Evolutionary conservation across 2,329 filamentous ascomycete species (phyloP), one percentile per base, ranked within the genome.

Genomic region (Cercospora brassicicola): DNA sequence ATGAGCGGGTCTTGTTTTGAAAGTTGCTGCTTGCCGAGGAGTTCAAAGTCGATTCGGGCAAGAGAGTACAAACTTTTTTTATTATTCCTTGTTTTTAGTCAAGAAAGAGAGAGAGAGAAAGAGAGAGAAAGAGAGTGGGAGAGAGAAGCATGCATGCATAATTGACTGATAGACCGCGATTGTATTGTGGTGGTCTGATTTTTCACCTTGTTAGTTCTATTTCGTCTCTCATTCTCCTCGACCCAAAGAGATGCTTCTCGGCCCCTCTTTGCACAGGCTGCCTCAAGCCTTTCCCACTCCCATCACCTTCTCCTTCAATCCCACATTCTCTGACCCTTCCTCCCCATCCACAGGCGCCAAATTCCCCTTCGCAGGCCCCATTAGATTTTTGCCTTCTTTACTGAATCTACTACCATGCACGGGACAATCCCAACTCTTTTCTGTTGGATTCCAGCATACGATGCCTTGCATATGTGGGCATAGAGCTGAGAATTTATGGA

Each of bases 381-480:
- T 78, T 13, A 83, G 62, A 68, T 79, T 79, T 18, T 81, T 72
- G 1, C 82, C 81, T 62, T 83, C 80, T 39, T 51, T 53, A 53
- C 79, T 80, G 67, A 83, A 83, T 18, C 81, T 74, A 68, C 77
- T 80, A 0, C 81, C 81, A 74, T 83, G 81, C 4, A 82, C 76
- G 0, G 86, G 85, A 70, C 85, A 88, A 74, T 88, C 86, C 77
- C 82, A 87, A 61, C 80, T 83, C 77, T 84, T 85, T 76, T 87
- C 84, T 0, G 78, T 77, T 4, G 76, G 70, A 67, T 88, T 88
- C 85, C 86, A 88, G 74, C 84, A 85, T 0, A 88, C 81, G 0
- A 88, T 83, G 0, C 84, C 86, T 66, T 85, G 82, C 76, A 88
- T 69, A 71, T 88, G 85, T 5, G 86, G 85, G 70, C 86, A 88